Percentiles rank a stretch among this genome's conserved stretches.
These are phyloP conservation scores for Lophiostoma macrostomum DNA, from an alignment of 495 filamentous ascomycete genomes.

Conservation along the genomic window DNA sequence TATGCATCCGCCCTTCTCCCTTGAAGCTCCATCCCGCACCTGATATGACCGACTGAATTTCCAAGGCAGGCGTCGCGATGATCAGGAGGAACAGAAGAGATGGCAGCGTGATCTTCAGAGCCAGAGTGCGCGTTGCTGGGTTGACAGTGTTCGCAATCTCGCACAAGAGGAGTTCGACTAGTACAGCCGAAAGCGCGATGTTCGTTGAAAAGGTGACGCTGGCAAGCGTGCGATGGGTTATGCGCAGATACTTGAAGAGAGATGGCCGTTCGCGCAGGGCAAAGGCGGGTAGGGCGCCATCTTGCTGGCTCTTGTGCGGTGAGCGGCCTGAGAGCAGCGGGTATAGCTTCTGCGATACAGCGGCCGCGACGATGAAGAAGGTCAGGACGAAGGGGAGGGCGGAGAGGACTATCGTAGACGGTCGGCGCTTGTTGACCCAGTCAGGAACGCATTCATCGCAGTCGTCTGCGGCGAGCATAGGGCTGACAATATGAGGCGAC, in stretches of 20 bases:
- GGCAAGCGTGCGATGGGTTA: slow-evolving; percentile 44
- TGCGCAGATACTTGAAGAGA: slow-evolving; percentile 17
- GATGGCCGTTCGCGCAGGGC: slow-evolving; percentile 37
- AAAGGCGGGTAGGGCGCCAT: slow-evolving; percentile 44
- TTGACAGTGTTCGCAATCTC: slow-evolving; percentile 73
- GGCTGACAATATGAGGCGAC: background rate
- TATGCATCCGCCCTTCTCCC: slow-evolving; percentile 44
- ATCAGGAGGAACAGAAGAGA: slow-evolving; percentile 64
- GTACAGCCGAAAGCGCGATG: slow-evolving; percentile 66
- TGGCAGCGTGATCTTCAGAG: slow-evolving; percentile 62
- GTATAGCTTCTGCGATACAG: slow-evolving; percentile 61
- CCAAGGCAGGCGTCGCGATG: slow-evolving; percentile 65
- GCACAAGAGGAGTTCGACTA: slow-evolving; percentile 72
- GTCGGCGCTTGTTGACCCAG: slow-evolving; percentile 32
- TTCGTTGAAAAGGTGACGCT: slow-evolving; percentile 66
- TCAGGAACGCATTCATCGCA: slow-evolving; percentile 46
- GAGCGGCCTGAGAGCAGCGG: slow-evolving; percentile 58
- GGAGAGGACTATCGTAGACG: slow-evolving; percentile 44
- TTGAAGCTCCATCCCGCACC: slow-evolving; percentile 57
- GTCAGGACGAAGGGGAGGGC: slow-evolving; percentile 60
- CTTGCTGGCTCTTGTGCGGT: slow-evolving; percentile 47
- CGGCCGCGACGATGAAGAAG: slow-evolving; percentile 54
- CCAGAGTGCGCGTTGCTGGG: slow-evolving; percentile 56
- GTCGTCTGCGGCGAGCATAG: slow-evolving; percentile 42
- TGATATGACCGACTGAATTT: slow-evolving; percentile 63